phyloP scores from a whole-genome alignment of 2,329 filamentous ascomycete genomes.

The Neofusicoccum cordaticola region DNA sequence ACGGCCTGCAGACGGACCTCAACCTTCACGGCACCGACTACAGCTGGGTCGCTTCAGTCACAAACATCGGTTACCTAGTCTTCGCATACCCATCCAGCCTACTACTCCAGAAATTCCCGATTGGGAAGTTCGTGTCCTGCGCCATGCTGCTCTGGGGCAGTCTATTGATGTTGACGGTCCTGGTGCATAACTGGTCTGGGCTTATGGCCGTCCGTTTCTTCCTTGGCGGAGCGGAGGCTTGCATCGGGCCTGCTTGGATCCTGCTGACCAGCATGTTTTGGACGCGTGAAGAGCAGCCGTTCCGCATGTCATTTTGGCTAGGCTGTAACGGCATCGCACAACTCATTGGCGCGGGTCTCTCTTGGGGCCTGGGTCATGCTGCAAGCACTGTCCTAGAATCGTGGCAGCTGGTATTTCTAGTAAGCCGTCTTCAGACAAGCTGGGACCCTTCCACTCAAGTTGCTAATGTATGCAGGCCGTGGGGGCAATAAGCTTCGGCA shows the following conservation, averaged over 20 bases:
- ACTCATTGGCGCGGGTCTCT: constrained; percentile 31
- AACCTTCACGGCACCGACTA: background rate
- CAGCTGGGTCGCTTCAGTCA: background rate
- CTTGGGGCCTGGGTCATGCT: constrained; percentile 29
- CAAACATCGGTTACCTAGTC: background rate
- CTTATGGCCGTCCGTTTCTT: constrained; percentile 31
- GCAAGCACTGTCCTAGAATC: constrained; percentile 25
- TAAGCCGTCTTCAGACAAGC: background rate
- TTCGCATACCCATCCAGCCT: background rate
- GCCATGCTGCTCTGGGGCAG: background rate
- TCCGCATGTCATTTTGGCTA: constrained; percentile 46
- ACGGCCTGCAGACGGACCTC: background rate
- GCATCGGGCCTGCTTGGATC: constrained; percentile 51
- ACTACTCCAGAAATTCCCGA: background rate
- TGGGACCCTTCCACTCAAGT: background rate
- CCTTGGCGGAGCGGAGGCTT: constrained; percentile 42
- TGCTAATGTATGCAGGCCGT: background rate
- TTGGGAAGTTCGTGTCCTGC: background rate
- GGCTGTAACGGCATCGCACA: constrained; percentile 52
- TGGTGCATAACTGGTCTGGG: background rate
- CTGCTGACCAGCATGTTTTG: constrained; percentile 54
- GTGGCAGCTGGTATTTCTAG: constrained; percentile 38
- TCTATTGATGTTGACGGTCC: background rate
- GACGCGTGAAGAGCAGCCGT: constrained; percentile 45
- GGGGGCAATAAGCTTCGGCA: background rate